Base-by-base conservation (phyloP, 2,329 filamentous ascomycete genomes). In the Colletotrichum sidae region DNA sequence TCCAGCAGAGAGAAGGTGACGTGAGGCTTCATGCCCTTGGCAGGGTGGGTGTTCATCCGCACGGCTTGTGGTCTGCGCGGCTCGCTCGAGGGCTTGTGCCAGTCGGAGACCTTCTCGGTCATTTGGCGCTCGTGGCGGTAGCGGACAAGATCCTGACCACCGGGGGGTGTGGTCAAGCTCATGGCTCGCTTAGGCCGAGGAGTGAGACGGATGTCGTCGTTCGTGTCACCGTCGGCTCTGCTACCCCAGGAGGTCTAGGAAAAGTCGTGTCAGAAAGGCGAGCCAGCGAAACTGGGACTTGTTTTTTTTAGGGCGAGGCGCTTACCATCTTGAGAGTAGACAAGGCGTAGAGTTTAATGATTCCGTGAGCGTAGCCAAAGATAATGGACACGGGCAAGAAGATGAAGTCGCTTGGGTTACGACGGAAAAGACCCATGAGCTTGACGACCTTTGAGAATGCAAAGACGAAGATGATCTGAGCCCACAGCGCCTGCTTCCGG, bases 201-300 rank as follows among this genome's bases (percentile, higher is more conserved):
- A 44, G 79, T 86, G 82, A 92, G 88, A 74, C 91, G 89, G 71
- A 88, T 84, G 69, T 86, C 86, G 78, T 96, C 91, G 78, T 96
- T 92, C 70, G 91, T 86, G 78, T 97, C 94, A 74, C 93, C 94
- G 72, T 96, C 94, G 72, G 93, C 92, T 78, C 94, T 91, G 80
- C 93, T 97, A 74, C 94, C 94, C 94, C 94, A 97, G 56, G 94
- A 95, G 49, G 94, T 97, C 94, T 97, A 75, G 64, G 51, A 35
- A 46, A 17, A 39, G 57, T 46, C 6, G n/a, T 46, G 44, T 46
- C 25, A 46, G 44, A 15, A 9, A 2, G n/a, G 25, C 44, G 6
- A 17, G n/a, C 11, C 15, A 9, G 9, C 10, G 25, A 46, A 6
- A 12, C 10, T 4, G 15, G 17, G 12, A 15, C 8, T 45, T 17